Percentiles rank a stretch among this genome's conserved stretches.
Evolutionary conservation across 2,329 filamentous ascomycete genomes (phyloP).

Genomic region (Exophiala sp.): DNA sequence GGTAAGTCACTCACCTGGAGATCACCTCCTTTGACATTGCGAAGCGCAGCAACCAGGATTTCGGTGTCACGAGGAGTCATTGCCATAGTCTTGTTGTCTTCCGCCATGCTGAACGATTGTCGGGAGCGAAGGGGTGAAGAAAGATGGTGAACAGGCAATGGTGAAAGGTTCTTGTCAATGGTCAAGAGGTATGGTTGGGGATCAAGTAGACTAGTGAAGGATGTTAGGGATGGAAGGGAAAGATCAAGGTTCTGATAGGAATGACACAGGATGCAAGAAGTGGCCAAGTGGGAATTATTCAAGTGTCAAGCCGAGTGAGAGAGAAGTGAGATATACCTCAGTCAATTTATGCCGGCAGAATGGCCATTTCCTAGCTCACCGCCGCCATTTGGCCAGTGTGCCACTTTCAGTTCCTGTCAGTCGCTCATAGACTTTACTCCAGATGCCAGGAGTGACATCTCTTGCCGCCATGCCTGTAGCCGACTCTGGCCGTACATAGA

Average conservation of each 20-base stretch:
- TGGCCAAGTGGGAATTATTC: no score
- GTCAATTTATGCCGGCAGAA: no score
- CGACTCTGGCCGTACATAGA: constrained; percentile 39
- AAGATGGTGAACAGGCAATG: background rate
- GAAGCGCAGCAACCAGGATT: constrained; percentile 23
- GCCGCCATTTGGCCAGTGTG: constrained; percentile 20
- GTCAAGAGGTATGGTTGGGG: background rate
- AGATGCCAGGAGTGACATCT: constrained; percentile 40
- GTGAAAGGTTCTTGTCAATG: background rate
- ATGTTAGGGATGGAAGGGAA: background rate
- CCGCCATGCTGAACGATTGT: no score
- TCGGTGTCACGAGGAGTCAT: constrained; percentile 29
- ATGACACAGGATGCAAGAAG: background rate
- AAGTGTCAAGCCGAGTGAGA: constrained; percentile 4
- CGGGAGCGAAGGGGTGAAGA: no score
- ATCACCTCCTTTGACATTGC: constrained; percentile 16
- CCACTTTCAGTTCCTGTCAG: constrained; percentile 31
- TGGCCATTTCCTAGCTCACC: constrained; percentile 6
- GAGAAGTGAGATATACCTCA: background rate
- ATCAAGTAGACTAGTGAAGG: background rate
- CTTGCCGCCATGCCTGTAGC: constrained; percentile 33
- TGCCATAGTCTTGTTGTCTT: background rate
- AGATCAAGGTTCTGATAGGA: background rate
- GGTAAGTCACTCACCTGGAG: constrained; percentile 10
- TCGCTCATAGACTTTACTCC: constrained; percentile 41